These are phyloP conservation scores for Teratosphaeriaceae sp. DNA, from an alignment of 2,329 filamentous ascomycete genomes.

Conservation along the genomic window DNA sequence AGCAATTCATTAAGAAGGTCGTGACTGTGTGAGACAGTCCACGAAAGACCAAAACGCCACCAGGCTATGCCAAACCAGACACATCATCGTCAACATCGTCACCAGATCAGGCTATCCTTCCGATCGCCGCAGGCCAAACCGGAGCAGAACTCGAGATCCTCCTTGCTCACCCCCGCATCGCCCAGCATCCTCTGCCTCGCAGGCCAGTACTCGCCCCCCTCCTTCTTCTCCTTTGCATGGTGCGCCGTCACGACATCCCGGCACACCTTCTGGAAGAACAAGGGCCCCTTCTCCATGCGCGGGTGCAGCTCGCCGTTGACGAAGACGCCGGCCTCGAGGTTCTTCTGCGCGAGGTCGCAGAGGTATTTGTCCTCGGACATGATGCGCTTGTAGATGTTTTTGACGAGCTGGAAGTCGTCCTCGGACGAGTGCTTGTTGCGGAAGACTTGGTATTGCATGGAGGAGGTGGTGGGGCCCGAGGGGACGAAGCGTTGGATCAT, in stretches of 20 bases:
- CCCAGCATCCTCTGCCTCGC: constrained; percentile 35
- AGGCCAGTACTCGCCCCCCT: constrained; percentile 48
- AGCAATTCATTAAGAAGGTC: too few relatives aligned
- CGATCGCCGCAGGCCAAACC: constrained; percentile 19
- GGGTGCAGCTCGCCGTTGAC: constrained; percentile 59
- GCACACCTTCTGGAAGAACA: constrained; percentile 50
- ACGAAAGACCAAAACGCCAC: too few relatives aligned
- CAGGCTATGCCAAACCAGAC: constrained; percentile 4
- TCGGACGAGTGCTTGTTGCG: constrained; percentile 55
- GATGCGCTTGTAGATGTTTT: constrained; percentile 56
- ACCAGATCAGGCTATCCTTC: constrained; percentile 25
- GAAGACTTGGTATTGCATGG: constrained; percentile 59
- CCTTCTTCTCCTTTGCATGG: constrained; percentile 39
- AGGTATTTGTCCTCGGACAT: constrained; percentile 60
- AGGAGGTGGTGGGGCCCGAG: constrained; percentile 42
- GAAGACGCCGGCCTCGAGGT: constrained; percentile 56
- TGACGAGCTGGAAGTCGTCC: constrained; percentile 51
- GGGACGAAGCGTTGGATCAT: constrained; percentile 59
- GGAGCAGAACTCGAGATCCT: constrained; percentile 24
- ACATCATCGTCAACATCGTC: background rate
- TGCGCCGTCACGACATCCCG: constrained; percentile 45
- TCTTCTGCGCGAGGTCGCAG: constrained; percentile 53
- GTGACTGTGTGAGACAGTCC: too few relatives aligned
- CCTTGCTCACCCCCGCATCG: constrained; percentile 13
- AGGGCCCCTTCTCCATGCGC: constrained; percentile 50